Evolutionary conservation across 768 basidiomycete species (phyloP).

Genomic region (Ramaria sp.): DNA sequence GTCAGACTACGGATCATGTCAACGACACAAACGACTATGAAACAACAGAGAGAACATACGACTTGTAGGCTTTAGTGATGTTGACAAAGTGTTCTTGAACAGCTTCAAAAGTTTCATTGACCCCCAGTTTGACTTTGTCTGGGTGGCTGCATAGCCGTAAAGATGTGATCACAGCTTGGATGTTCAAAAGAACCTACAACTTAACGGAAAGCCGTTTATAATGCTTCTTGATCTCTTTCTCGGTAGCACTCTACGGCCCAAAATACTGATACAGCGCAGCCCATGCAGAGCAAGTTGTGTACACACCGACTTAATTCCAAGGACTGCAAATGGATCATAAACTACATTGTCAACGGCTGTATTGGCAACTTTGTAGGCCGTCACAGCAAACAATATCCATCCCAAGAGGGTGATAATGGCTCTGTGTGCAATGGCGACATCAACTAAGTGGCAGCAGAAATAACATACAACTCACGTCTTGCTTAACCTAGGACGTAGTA

Average conservation of each 20-base stretch:
- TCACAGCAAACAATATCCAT: slow-evolving; percentile 61
- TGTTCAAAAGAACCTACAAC: slow-evolving; percentile 45
- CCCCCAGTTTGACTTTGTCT: slow-evolving; percentile 82
- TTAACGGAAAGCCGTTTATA: slow-evolving; percentile 85
- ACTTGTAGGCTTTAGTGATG: slow-evolving; percentile 96
- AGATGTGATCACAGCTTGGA: background rate
- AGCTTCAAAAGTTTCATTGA: slow-evolving; percentile 76
- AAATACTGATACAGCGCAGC: background rate
- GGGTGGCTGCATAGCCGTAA: slow-evolving; percentile 60
- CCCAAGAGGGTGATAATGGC: slow-evolving; percentile 51
- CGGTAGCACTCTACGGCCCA: slow-evolving; percentile 42
- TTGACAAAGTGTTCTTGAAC: slow-evolving; percentile 84
- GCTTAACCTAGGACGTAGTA: slow-evolving; percentile 37
- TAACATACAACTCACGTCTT: slow-evolving; percentile 32
- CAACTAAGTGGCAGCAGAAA: background rate
- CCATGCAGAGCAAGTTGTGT: background rate
- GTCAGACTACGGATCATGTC: slow-evolving; percentile 48
- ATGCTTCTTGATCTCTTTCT: slow-evolving; percentile 92
- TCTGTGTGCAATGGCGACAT: slow-evolving; percentile 26
- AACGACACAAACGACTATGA: background rate
- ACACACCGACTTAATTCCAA: slow-evolving; percentile 65
- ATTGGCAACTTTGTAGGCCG: slow-evolving; percentile 55
- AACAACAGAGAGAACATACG: slow-evolving; percentile 35
- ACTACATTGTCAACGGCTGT: slow-evolving; percentile 53
- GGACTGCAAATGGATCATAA: slow-evolving; percentile 92